Conservation (phyloP, 192 early-diverging fungal species). For the Entomortierella beljakovae region DNA sequence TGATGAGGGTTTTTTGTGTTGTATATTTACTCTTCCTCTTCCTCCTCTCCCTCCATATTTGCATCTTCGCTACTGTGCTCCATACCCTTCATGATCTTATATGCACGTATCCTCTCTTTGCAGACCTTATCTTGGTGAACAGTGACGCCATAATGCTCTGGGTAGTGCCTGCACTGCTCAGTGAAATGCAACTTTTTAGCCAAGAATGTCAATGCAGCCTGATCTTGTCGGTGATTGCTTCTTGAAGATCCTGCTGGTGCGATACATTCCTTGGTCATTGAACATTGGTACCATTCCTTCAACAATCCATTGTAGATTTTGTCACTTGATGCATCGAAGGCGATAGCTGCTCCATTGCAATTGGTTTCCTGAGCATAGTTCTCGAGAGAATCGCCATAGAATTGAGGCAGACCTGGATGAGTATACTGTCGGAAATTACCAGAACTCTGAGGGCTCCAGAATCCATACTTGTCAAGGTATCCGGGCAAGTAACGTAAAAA, state of each 20-base stretch:
- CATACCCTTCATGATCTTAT: constrained; percentile 50
- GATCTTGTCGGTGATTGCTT: constrained; percentile 68
- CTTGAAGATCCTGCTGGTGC: constrained; percentile 62
- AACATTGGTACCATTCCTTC: constrained; percentile 59
- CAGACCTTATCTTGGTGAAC: constrained; percentile 64
- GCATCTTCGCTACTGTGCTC: background rate
- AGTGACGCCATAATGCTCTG: constrained; percentile 59
- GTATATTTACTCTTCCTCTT: background rate
- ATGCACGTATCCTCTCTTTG: constrained; percentile 52
- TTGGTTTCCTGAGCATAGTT: constrained; percentile 53
- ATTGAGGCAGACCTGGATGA: constrained; percentile 59
- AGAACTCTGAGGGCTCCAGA: constrained; percentile 60
- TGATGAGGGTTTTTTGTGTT: no score
- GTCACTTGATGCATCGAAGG: constrained; percentile 56
- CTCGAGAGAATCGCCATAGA: constrained; percentile 44
- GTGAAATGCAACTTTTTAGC: constrained; percentile 46
- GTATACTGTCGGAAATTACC: constrained; percentile 57
- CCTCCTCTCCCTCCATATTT: constrained; percentile 16
- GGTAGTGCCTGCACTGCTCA: constrained; percentile 54
- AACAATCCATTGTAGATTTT: constrained; percentile 55
- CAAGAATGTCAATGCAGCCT: constrained; percentile 63
- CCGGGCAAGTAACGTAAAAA: constrained; percentile 58
- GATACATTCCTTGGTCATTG: constrained; percentile 59
- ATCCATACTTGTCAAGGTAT: constrained; percentile 56
- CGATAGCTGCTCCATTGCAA: constrained; percentile 66